These are phyloP conservation scores for Pythium monospermum DNA, from an alignment of 352 stramenopile species.

Conservation along the genomic window DNA sequence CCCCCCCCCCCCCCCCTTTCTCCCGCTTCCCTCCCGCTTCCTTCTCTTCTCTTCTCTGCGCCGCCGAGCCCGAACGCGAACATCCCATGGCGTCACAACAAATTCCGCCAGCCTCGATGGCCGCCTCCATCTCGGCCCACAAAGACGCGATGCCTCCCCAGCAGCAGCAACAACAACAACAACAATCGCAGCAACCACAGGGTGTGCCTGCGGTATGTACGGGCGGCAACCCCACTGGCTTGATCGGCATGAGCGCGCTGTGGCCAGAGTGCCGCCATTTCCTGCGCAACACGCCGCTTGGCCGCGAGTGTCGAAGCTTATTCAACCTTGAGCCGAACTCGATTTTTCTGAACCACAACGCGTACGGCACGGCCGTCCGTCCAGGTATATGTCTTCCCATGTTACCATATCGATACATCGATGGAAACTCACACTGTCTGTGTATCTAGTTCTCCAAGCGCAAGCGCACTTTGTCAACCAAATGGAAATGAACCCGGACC, in stretches of 20 bases:
- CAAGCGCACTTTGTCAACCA: slow-evolving; percentile 84
- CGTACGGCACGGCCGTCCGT: slow-evolving; percentile 68
- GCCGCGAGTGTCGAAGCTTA: slow-evolving; percentile 58
- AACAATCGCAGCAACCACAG: slow-evolving; percentile 17
- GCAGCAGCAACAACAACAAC: slow-evolving; percentile 21
- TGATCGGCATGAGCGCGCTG: slow-evolving; percentile 62
- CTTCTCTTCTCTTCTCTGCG: neutral
- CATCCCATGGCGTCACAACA: slow-evolving; percentile 19
- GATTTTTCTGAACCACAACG: slow-evolving; percentile 82
- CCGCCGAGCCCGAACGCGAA: neutral
- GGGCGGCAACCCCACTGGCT: slow-evolving; percentile 9
- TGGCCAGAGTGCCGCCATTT: slow-evolving; percentile 58
- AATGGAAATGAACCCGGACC: slow-evolving; percentile 84
- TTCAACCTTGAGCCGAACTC: slow-evolving; percentile 80
- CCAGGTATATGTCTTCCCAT: slow-evolving; percentile 22
- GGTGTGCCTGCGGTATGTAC: neutral
- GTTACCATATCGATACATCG: too few species aligned
- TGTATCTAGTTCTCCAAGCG: slow-evolving; percentile 68
- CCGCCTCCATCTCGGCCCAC: slow-evolving; percentile 16
- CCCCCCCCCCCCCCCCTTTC: too few species aligned
- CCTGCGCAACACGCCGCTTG: slow-evolving; percentile 55
- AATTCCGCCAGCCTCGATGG: slow-evolving; percentile 16
- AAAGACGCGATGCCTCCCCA: slow-evolving; percentile 3
- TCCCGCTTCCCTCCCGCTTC: too few species aligned
- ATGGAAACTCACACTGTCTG: too few species aligned